phyloP scores from a whole-genome alignment of 1,284 basidiomycete genomes.

The Ustilago cynodontis region DNA sequence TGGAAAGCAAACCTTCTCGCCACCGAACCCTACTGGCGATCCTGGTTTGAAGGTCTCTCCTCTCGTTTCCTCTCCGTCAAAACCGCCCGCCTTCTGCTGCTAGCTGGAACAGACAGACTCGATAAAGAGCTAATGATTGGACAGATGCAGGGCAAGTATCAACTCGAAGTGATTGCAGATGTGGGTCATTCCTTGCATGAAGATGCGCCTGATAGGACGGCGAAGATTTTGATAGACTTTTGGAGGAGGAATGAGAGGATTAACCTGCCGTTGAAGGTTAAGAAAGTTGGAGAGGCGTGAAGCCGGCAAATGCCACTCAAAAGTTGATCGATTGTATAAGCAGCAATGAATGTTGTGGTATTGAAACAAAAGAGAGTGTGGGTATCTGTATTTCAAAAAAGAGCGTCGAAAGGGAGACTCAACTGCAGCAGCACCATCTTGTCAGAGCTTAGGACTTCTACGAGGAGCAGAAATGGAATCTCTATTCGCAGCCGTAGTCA shows the following conservation, averaged over 20 bases:
- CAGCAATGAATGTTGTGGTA: not conserved
- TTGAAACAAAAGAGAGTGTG: not conserved
- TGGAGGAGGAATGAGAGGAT: slow-evolving; percentile 84
- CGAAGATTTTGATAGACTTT: slow-evolving; percentile 85
- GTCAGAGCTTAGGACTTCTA: not conserved
- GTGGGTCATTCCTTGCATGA: slow-evolving; percentile 96
- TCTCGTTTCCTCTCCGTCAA: slow-evolving; percentile 80
- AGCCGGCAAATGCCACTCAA: not conserved
- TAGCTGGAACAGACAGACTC: slow-evolving; percentile 91
- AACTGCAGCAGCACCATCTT: too few relatives aligned
- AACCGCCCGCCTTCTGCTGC: slow-evolving; percentile 84
- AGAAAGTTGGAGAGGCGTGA: slow-evolving; percentile 51
- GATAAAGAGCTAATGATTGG: slow-evolving; percentile 96
- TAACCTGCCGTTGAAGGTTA: slow-evolving; percentile 41
- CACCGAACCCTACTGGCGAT: slow-evolving; percentile 91
- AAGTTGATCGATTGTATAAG: not conserved
- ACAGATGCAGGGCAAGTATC: slow-evolving; percentile 92
- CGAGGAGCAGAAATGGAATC: not conserved
- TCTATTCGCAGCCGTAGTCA: not conserved
- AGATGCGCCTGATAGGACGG: slow-evolving; percentile 86
- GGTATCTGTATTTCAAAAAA: not conserved
- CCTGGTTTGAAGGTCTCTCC: slow-evolving; percentile 90
- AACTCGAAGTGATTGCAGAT: slow-evolving; percentile 85
- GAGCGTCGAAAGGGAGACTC: too few relatives aligned
- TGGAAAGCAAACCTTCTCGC: slow-evolving; percentile 88